Evolutionary conservation across 306 rosid genomes (phyloP).

Genomic region (Quercus robur): DNA sequence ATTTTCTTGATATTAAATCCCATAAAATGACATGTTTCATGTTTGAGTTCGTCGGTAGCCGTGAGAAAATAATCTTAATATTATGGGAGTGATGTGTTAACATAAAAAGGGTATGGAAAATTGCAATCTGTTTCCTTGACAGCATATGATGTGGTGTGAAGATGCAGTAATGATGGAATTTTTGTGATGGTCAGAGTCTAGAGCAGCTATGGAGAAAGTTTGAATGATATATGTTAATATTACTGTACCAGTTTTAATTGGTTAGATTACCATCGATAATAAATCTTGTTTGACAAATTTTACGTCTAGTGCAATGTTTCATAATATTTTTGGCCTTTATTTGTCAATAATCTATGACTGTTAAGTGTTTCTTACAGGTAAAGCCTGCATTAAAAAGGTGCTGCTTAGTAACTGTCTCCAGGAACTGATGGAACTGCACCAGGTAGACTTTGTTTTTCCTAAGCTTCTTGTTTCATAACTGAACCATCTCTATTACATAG

Average conservation of each 20-base stretch:
- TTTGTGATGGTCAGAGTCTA: not conserved
- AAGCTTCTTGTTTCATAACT: not conserved
- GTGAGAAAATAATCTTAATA: not conserved
- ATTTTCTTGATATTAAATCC: not conserved
- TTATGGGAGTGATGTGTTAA: too few species aligned
- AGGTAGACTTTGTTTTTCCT: conserved; percentile 47
- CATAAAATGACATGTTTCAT: not conserved
- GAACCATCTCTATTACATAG: not conserved
- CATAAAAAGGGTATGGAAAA: too few species aligned
- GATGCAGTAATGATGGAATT: not conserved
- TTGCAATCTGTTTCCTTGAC: not conserved
- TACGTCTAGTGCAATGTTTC: not conserved
- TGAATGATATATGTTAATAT: not conserved
- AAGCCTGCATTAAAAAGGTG: conserved; percentile 98
- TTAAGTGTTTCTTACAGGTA: conserved; percentile 46
- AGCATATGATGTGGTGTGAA: not conserved
- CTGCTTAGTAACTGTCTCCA: conserved; percentile 95
- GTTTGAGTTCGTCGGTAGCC: not conserved
- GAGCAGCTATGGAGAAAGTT: not conserved
- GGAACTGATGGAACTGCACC: conserved; percentile 99
- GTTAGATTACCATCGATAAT: not conserved
- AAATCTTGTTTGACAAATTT: not conserved
- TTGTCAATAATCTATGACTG: not conserved
- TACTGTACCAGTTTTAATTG: not conserved
- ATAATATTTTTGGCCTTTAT: not conserved